Conservation (phyloP, 495 filamentous ascomycete genomes). For the Aspergillus nidulans region DNA sequence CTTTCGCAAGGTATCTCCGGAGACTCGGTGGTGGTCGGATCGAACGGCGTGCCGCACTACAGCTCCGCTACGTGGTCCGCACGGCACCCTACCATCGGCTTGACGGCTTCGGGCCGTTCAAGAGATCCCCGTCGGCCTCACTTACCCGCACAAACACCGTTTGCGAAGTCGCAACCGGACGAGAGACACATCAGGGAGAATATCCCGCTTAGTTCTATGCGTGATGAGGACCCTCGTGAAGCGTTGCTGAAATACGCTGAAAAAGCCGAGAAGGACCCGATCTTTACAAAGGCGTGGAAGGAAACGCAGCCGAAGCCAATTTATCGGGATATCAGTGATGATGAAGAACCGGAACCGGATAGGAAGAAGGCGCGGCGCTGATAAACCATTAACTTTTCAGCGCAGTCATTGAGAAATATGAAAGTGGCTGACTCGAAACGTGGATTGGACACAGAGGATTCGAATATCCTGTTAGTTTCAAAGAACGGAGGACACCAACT, state of each 20-base stretch:
- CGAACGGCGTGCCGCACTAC: slow-evolving; percentile 42
- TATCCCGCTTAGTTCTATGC: slow-evolving; percentile 88
- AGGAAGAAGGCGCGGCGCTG: slow-evolving; percentile 53
- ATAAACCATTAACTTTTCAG: not conserved
- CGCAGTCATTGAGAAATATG: no score
- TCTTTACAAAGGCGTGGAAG: slow-evolving; percentile 92
- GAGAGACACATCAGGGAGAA: slow-evolving; percentile 81
- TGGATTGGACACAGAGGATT: no score
- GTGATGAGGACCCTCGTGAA: slow-evolving; percentile 94
- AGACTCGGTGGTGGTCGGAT: slow-evolving; percentile 68
- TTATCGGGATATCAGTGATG: slow-evolving; percentile 89
- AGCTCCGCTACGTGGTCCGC: slow-evolving; percentile 51
- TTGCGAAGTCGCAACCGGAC: slow-evolving; percentile 86
- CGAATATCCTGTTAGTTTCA: no score
- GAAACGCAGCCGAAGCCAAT: slow-evolving; percentile 89
- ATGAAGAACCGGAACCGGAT: slow-evolving; percentile 66
- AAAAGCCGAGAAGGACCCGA: slow-evolving; percentile 84
- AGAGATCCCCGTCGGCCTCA: slow-evolving; percentile 78
- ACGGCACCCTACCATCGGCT: slow-evolving; percentile 65
- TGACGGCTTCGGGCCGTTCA: slow-evolving; percentile 75
- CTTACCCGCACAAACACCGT: slow-evolving; percentile 79
- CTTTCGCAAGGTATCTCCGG: slow-evolving; percentile 70
- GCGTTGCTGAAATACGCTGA: slow-evolving; percentile 94
- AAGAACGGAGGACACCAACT: no score
- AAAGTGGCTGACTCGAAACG: no score